phyloP scores from a whole-genome alignment of 163 green algal species.

The Scenedesmus sp. region DNA sequence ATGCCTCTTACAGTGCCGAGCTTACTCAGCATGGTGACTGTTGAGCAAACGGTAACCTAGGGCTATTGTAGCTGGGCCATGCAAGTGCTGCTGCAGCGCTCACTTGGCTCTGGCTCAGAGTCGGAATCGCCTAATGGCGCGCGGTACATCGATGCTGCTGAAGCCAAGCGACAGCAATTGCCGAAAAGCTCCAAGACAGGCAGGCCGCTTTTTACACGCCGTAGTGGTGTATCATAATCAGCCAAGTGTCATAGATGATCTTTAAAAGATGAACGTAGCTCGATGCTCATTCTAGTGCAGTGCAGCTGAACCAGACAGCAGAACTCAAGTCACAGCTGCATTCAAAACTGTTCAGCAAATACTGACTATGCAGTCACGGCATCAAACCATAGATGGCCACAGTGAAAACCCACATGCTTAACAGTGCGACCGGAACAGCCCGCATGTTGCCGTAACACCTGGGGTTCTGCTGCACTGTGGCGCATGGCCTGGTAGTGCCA shows the following conservation, averaged over 20 bases:
- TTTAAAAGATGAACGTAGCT: too few species aligned
- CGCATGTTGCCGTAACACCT: too few species aligned
- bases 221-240: neutral
- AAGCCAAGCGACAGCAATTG: neutral
- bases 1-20: neutral
- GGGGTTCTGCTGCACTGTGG: too few species aligned
- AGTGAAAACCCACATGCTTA: too few species aligned
- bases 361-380: neutral
- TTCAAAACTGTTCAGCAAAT: neutral
- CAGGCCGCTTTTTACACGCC: neutral
- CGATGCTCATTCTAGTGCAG: too few species aligned
- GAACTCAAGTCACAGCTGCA: neutral
- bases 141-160: constrained; percentile 16
- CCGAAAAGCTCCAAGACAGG: neutral
- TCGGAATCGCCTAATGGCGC: constrained; percentile 29
- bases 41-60: neutral
- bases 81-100: neutral
- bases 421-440: too few species aligned
- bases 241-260: too few species aligned
- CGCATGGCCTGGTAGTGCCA: neutral
- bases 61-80: neutral
- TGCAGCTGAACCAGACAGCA: neutral
- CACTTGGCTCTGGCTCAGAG: neutral
- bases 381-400: neutral
- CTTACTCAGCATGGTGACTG: neutral